phyloP scores from a whole-genome alignment of 257 asterid genomes.

The Solanum habrochaites region DNA sequence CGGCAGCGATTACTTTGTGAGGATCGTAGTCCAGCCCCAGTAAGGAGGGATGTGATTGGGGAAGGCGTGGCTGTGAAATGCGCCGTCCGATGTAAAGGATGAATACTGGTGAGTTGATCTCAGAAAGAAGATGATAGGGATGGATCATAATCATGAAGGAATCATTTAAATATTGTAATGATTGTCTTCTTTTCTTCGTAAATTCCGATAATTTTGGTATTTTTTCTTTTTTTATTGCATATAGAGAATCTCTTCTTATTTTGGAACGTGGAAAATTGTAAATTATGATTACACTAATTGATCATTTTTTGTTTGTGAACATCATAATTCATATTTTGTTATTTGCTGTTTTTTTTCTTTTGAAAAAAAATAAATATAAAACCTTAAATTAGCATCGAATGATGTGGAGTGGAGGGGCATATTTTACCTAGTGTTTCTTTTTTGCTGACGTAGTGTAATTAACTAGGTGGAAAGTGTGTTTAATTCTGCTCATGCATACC shows the following conservation, averaged over 20 bases:
- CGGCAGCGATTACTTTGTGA: slow-evolving; percentile 48
- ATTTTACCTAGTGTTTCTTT: too few relatives aligned
- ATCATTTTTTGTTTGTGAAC: background rate
- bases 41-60: background rate
- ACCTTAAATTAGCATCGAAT: too few relatives aligned
- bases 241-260: background rate
- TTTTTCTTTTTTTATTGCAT: too few relatives aligned
- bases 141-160: slow-evolving; percentile 14
- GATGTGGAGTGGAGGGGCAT: too few relatives aligned
- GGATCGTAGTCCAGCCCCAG: slow-evolving; percentile 6
- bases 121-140: background rate
- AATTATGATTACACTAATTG: background rate
- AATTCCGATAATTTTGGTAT: background rate
- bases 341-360: too few relatives aligned
- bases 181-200: slow-evolving; percentile 41
- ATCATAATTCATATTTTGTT: background rate
- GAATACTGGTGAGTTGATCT: slow-evolving; percentile 10
- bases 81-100: slow-evolving; percentile 4
- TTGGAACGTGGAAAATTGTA: background rate
- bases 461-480: too few relatives aligned
- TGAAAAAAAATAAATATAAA: too few relatives aligned
- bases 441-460: too few relatives aligned
- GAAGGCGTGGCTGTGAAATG: slow-evolving; percentile 16
- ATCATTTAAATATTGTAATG: slow-evolving; percentile 43
- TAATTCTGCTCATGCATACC: too few relatives aligned